These are phyloP conservation scores for Epichloe hybrida DNA, from an alignment of 2,329 filamentous ascomycete species.

Conservation along the genomic window DNA sequence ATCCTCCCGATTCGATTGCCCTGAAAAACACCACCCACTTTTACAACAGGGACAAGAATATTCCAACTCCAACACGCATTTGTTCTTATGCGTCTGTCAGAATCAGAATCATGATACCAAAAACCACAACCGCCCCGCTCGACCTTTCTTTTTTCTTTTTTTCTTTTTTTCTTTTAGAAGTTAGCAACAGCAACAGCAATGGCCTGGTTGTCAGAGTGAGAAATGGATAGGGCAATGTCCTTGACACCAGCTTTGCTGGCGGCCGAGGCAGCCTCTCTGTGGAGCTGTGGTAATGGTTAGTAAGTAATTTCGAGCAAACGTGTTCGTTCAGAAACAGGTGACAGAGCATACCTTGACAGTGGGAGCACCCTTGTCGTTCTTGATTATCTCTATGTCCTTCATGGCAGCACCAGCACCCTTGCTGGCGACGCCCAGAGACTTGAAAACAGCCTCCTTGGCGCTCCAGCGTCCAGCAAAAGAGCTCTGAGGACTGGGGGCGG, in stretches of 20 bases:
- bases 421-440: slow-evolving; percentile 77
- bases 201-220: slow-evolving; percentile 86
- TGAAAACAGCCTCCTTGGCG: slow-evolving; percentile 98
- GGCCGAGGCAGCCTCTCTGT: slow-evolving; percentile 69
- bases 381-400: slow-evolving; percentile 87
- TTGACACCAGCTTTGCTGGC: slow-evolving; percentile 82
- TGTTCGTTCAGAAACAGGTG: neutral
- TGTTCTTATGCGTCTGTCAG: neutral
- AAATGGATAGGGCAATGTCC: slow-evolving; percentile 84
- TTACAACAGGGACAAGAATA: neutral
- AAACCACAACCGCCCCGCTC: slow-evolving; percentile 4
- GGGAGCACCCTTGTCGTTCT: slow-evolving; percentile 70
- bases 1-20: neutral
- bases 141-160: neutral
- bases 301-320: neutral
- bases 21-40: neutral
- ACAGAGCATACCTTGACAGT: slow-evolving; percentile 59
- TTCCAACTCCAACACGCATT: neutral
- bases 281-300: slow-evolving; percentile 49
- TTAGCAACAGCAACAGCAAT: slow-evolving; percentile 85
- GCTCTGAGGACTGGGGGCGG: slow-evolving; percentile 66
- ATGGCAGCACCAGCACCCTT: slow-evolving; percentile 79
- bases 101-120: slow-evolving; percentile 5
- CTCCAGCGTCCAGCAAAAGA: slow-evolving; percentile 94
- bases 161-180: slow-evolving; percentile 35